Percentiles rank a stretch among this genome's conserved stretches.
Conservation (phyloP, 164 flowering plant genomes). For the Pachysandra terminalis region DNA sequence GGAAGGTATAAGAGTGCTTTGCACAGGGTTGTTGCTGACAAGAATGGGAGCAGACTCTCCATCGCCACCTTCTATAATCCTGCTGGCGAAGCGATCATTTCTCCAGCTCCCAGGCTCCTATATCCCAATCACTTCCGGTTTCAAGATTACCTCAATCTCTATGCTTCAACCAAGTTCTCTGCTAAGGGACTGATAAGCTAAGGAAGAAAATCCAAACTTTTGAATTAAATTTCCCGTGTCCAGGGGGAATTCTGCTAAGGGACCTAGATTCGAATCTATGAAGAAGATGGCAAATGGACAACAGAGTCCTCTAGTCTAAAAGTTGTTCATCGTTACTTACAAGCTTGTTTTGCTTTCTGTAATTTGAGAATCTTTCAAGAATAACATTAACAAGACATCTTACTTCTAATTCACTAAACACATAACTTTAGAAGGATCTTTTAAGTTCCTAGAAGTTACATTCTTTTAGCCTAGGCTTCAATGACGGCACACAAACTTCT, state of each 20-base stretch:
- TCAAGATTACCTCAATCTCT: constrained; percentile 65
- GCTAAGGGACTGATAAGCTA: constrained; percentile 60
- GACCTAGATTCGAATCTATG: constrained; percentile 56
- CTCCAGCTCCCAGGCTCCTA: constrained; percentile 55
- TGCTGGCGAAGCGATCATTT: constrained; percentile 63
- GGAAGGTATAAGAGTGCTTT: constrained; percentile 60
- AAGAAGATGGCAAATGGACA: constrained; percentile 45
- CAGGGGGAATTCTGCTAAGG: too few relatives aligned
- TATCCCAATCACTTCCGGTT: constrained; percentile 49
- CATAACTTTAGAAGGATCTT: too few relatives aligned
- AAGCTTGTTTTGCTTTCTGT: too few relatives aligned
- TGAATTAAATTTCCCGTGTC: too few relatives aligned
- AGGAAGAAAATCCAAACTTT: constrained; percentile 72
- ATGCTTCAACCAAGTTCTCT: constrained; percentile 53
- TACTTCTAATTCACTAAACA: too few relatives aligned
- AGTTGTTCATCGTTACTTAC: too few relatives aligned
- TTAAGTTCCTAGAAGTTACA: too few relatives aligned
- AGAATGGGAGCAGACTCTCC: constrained; percentile 69
- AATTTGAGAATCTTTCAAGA: too few relatives aligned
- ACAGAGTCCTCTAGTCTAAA: constrained; percentile 12
- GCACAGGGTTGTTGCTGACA: constrained; percentile 64
- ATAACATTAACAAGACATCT: too few relatives aligned
- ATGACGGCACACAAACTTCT: too few relatives aligned
- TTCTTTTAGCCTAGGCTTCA: too few relatives aligned
- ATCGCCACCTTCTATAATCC: constrained; percentile 88